A percentile compares a stretch with the other conserved stretches of the same genome.
phyloP scores from a whole-genome alignment of 1,284 basidiomycete species.

The Jaminaea rosea region DNA sequence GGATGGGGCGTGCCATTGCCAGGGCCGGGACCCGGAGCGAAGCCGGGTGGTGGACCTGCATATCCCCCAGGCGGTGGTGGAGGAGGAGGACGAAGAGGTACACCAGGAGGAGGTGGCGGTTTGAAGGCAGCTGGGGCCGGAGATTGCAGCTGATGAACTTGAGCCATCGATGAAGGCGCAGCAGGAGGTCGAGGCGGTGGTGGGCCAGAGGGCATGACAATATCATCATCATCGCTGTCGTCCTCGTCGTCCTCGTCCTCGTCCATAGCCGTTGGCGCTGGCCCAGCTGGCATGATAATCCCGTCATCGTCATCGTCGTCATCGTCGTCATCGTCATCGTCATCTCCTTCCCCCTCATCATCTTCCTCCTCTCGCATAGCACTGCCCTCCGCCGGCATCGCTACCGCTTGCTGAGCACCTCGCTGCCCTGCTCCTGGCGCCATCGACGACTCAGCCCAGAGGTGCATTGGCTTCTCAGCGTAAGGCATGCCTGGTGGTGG shows the following conservation, averaged over 20 bases:
- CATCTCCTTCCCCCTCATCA: conserved; percentile 7
- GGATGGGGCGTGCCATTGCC: too few relatives aligned
- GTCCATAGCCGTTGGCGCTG: conserved; percentile 7
- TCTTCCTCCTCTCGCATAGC: conserved; percentile 10
- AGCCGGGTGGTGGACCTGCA: too few relatives aligned
- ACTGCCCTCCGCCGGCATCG: conserved; percentile 1
- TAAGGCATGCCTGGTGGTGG: conserved; percentile 95
- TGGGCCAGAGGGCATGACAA: conserved; percentile 4
- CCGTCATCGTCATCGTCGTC: conserved; percentile 32
- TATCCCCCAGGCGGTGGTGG: too few relatives aligned
- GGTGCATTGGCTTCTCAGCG: conserved; percentile 55
- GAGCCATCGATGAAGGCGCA: too few relatives aligned
- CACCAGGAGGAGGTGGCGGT: too few relatives aligned
- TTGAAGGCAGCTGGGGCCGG: too few relatives aligned
- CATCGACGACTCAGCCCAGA: conserved; percentile 3
- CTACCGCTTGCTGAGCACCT: conserved; percentile 1
- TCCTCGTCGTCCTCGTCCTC: neutral
- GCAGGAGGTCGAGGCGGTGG: conserved; percentile 14
- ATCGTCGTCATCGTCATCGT: conserved; percentile 22
- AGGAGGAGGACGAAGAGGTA: neutral
- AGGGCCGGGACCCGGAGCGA: too few relatives aligned
- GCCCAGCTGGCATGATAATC: conserved; percentile 38
- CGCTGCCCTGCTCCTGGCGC: neutral
- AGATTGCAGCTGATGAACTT: too few relatives aligned
- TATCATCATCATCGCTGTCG: conserved; percentile 3